A percentile compares a stretch with the other conserved stretches of the same genome.
Conservation (phyloP, 2,329 filamentous ascomycete genomes). For the Iodosphaeria phyllophila region DNA sequence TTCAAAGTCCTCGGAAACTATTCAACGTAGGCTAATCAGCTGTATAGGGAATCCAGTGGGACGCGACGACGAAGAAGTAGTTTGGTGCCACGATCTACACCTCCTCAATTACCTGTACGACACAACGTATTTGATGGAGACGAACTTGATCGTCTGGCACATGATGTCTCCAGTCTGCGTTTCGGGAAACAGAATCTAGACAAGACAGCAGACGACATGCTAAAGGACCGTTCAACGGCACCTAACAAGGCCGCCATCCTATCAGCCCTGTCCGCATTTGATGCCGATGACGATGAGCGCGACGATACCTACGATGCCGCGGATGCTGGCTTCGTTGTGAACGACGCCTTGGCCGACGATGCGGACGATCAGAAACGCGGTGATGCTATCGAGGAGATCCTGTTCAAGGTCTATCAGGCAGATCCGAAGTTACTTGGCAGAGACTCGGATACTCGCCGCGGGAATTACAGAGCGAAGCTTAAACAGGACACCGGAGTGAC, state of each 20-base stretch:
- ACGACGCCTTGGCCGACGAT: slow-evolving; percentile 42
- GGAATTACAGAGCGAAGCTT: slow-evolving; percentile 41
- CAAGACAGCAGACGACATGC: slow-evolving; percentile 52
- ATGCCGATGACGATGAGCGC: slow-evolving; percentile 86
- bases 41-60: no score
- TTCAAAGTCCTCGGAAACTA: no score
- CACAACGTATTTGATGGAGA: slow-evolving; percentile 68
- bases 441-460: slow-evolving; percentile 49
- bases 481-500: slow-evolving; percentile 71
- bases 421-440: slow-evolving; percentile 50
- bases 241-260: slow-evolving; percentile 73
- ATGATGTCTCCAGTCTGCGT: slow-evolving; percentile 50
- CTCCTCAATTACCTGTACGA: slow-evolving; percentile 34
- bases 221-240: slow-evolving; percentile 43
- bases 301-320: slow-evolving; percentile 92
- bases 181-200: slow-evolving; percentile 53
- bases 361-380: slow-evolving; percentile 21
- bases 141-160: slow-evolving; percentile 52
- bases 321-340: slow-evolving; percentile 80
- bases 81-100: slow-evolving; percentile 41
- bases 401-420: slow-evolving; percentile 56
- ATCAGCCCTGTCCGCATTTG: slow-evolving; percentile 73
- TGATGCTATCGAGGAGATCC: slow-evolving; percentile 44
- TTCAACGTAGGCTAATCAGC: no score
- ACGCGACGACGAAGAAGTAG: slow-evolving; percentile 16